Conservation (phyloP, 495 filamentous ascomycete genomes). For the Neurospora sp. region DNA sequence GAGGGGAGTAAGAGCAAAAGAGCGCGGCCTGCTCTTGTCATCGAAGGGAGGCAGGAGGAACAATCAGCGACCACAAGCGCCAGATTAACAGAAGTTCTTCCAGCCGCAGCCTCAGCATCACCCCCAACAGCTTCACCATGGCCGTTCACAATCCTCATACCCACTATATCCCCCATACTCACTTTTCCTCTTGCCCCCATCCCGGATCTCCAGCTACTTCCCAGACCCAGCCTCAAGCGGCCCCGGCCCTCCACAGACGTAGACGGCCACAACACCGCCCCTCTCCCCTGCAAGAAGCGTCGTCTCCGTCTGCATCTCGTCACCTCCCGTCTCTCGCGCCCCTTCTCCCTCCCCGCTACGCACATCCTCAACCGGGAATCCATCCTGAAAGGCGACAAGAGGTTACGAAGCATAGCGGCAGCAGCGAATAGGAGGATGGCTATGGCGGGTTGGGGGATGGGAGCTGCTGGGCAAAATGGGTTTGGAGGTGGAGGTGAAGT, state of each 20-base stretch:
- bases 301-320: constrained; percentile 51
- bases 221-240: constrained; percentile 39
- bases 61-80: neutral
- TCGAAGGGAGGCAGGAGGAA: neutral
- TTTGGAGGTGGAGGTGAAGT: neutral
- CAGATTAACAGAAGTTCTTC: neutral
- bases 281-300: constrained; percentile 53
- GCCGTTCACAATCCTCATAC: neutral
- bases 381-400: constrained; percentile 36
- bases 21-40: neutral
- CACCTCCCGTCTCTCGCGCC: constrained; percentile 58
- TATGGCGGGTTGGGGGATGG: constrained; percentile 28
- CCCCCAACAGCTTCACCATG: neutral
- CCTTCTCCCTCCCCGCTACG: constrained; percentile 57
- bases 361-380: constrained; percentile 53
- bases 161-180: constrained; percentile 4
- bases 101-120: neutral
- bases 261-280: constrained; percentile 45
- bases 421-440: neutral
- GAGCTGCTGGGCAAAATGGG: neutral
- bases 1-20: neutral
- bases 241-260: constrained; percentile 49
- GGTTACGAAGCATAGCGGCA: constrained; percentile 24
- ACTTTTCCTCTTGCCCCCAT: constrained; percentile 9
- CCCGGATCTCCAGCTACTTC: neutral